Percentiles rank a stretch among this genome's conserved stretches.
These are phyloP conservation scores for Leccinum variabile DNA, from an alignment of 1,284 basidiomycete species.

Conservation along the genomic window DNA sequence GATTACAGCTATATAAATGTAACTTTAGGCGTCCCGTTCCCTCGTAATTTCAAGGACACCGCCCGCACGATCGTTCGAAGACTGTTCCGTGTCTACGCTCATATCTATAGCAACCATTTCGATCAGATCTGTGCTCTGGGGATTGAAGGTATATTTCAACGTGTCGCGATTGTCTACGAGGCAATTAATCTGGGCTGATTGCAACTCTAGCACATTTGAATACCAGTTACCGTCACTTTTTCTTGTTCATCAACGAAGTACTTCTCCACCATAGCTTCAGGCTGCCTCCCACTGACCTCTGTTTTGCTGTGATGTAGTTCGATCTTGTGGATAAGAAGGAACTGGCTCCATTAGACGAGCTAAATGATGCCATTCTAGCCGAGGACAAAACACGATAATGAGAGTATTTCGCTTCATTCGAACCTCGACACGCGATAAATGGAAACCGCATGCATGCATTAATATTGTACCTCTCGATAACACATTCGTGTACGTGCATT, in stretches of 20 bases:
- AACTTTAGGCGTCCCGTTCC: constrained; percentile 82
- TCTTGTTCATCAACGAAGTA: constrained; percentile 95
- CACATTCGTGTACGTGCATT: constrained; percentile 14
- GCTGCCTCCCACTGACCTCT: constrained; percentile 10
- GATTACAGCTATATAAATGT: background rate
- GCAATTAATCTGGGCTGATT: constrained; percentile 3
- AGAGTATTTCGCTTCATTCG: background rate
- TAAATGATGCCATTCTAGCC: constrained; percentile 93
- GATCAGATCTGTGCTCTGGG: constrained; percentile 98
- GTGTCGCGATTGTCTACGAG: background rate
- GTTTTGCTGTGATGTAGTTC: constrained; percentile 56
- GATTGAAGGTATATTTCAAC: constrained; percentile 78
- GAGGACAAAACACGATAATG: constrained; percentile 65
- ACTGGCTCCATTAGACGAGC: constrained; percentile 91
- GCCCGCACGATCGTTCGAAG: constrained; percentile 92
- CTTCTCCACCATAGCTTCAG: constrained; percentile 10
- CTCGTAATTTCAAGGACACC: constrained; percentile 87
- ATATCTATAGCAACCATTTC: constrained; percentile 99
- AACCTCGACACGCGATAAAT: background rate
- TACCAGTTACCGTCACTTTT: constrained; percentile 98
- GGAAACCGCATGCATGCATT: constrained; percentile 5
- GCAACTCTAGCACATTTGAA: constrained; percentile 86
- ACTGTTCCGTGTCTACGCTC: constrained; percentile 96
- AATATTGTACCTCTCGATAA: constrained; percentile 12
- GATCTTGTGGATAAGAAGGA: constrained; percentile 97